Base-by-base conservation (phyloP, 441 rosid genomes). In the Erodium moschatum region DNA sequence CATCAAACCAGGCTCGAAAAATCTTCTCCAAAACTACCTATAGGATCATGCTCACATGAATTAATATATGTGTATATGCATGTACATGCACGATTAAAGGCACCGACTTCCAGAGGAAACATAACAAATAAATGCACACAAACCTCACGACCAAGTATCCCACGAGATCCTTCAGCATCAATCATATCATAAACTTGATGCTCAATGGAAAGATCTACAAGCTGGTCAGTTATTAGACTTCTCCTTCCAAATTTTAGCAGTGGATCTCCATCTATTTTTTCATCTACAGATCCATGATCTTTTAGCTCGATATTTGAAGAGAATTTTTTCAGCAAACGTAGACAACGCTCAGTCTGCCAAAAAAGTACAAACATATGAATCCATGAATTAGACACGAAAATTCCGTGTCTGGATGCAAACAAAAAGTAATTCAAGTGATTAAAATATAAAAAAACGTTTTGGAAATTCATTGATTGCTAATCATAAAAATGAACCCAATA, bases 101-200 rank as follows among this genome's bases (percentile, higher is more conserved):
- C 42, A 27, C 42, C 15, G n/a, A 63, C 42, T 63, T 63, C 38
- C 20, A 63, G 12, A 27, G 16, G 42, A 54, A 67, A 69, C 33
- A 54, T 68, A 66, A 62, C 68, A 1, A 72, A 71, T 31, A 70
- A 74, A 67, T 70, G 35, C 33, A 29, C 65, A 74, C 76, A 60
- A 65, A 95, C 99, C 95, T 89, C 93, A 84, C 82, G 85, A 73
- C 81, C 73, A 70, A 85, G 76, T 77, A 86, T 79, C 48, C 98
- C 99, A 48, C 83, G 81, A 69, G 89, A 81, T 79, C 89, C 94
- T 81, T 80, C 89, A 65, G 90, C 93, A 81, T 83, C 88, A 72
- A 95, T 87, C 82, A 89, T 81, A 80, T 92, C 96, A 82, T 89
- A 86, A 76, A 90, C 84, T 85, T 92, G 98, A 80, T 83, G 87